A percentile compares a stretch with the other conserved stretches of the same genome.
These are phyloP conservation scores for Reticulascus tulasneorum DNA, from an alignment of 2,329 filamentous ascomycete genomes.

Conservation along the genomic window DNA sequence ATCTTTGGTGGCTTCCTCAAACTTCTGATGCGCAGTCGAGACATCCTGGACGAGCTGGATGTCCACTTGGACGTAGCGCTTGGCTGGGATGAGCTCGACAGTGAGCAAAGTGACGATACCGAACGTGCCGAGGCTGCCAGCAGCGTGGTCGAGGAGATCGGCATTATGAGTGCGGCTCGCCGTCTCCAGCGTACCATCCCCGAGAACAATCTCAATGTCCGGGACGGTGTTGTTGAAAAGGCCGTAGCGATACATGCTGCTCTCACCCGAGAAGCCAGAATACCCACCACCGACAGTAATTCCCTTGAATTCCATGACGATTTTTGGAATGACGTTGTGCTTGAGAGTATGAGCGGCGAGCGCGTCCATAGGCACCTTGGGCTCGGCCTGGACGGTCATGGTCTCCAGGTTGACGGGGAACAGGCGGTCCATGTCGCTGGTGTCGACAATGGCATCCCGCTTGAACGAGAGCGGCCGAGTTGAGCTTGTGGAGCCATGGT, in stretches of 20 bases:
- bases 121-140: slow-evolving; percentile 64
- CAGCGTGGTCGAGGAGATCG: slow-evolving; percentile 63
- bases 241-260: slow-evolving; percentile 64
- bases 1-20: slow-evolving; percentile 35
- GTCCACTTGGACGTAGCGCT: slow-evolving; percentile 57
- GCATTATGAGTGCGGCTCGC: slow-evolving; percentile 37
- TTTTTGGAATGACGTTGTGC: slow-evolving; percentile 64
- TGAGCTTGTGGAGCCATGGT: slow-evolving; percentile 73
- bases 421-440: slow-evolving; percentile 59
- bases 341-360: slow-evolving; percentile 62
- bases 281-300: slow-evolving; percentile 72
- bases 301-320: slow-evolving; percentile 74
- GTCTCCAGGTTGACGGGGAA: slow-evolving; percentile 54
- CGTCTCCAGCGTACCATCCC: slow-evolving; percentile 58
- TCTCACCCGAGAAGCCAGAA: slow-evolving; percentile 68
- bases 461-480: slow-evolving; percentile 55
- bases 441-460: slow-evolving; percentile 53
- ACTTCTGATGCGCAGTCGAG: slow-evolving; percentile 38
- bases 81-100: slow-evolving; percentile 57
- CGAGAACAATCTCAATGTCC: slow-evolving; percentile 65
- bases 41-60: slow-evolving; percentile 52
- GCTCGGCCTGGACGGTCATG: slow-evolving; percentile 64
- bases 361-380: slow-evolving; percentile 71
- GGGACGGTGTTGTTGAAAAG: slow-evolving; percentile 66
- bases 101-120: slow-evolving; percentile 66